phyloP scores from a whole-genome alignment of 352 stramenopile species.

The Globisporangium megalacanthum region DNA sequence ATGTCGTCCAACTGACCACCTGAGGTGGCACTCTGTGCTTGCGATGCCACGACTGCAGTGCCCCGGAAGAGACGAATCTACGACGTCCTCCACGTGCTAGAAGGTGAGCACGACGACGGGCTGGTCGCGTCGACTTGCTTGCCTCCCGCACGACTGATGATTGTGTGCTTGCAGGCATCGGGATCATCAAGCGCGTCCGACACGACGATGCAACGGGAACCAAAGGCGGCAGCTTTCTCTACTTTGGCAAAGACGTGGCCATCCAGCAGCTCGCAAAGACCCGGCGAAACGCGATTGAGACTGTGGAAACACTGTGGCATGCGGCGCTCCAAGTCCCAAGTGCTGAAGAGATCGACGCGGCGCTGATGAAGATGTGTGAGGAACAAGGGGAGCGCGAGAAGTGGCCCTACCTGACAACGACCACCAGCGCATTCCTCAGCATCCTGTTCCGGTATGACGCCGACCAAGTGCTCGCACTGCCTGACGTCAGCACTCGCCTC shows the following conservation, averaged over 20 bases:
- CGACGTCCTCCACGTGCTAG: slow-evolving; percentile 70
- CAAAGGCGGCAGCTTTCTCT: slow-evolving; percentile 48
- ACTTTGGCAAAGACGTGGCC: slow-evolving; percentile 40
- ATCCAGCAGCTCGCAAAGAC: slow-evolving; percentile 33
- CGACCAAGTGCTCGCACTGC: slow-evolving; percentile 20
- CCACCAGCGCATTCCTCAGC: slow-evolving; percentile 45
- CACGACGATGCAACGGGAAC: slow-evolving; percentile 24
- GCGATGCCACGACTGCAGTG: slow-evolving; percentile 21
- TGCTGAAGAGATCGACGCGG: slow-evolving; percentile 36
- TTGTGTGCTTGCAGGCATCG: slow-evolving; percentile 28
- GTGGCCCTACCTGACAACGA: slow-evolving; percentile 55
- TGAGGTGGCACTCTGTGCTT: slow-evolving; percentile 1
- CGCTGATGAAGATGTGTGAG: slow-evolving; percentile 41
- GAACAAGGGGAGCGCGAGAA: slow-evolving; percentile 30
- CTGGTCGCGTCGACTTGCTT: background rate
- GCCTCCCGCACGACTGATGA: background rate
- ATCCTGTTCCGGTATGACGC: slow-evolving; percentile 45
- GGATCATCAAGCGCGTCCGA: slow-evolving; percentile 51
- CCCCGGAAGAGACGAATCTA: slow-evolving; percentile 68
- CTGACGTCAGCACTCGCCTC: slow-evolving; percentile 35
- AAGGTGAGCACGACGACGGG: slow-evolving; percentile 28
- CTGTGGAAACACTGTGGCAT: slow-evolving; percentile 14
- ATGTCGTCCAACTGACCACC: background rate
- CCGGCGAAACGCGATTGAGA: slow-evolving; percentile 18
- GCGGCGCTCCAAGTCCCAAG: background rate